Conservation (phyloP, 2,329 filamentous ascomycete genomes). For the Ceratocystis colombiana region DNA sequence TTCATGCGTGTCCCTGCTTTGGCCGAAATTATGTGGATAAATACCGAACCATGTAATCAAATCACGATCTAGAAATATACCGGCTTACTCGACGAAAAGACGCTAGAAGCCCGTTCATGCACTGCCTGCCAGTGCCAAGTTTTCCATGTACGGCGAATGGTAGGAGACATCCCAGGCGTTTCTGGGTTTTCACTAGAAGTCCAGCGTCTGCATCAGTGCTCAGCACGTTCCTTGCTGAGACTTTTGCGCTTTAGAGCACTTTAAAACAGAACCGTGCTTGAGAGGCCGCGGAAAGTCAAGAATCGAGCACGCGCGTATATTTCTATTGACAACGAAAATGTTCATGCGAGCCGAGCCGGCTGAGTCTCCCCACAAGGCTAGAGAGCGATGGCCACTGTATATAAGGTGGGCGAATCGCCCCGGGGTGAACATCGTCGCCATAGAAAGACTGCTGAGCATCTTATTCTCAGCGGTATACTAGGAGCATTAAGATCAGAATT, state of each 20-base stretch:
- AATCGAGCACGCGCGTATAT: not conserved
- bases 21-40: too few relatives aligned
- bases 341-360: not conserved
- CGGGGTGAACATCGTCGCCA: not conserved
- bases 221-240: not conserved
- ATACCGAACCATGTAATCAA: too few relatives aligned
- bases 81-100: too few relatives aligned
- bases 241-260: not conserved
- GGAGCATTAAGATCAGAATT: not conserved
- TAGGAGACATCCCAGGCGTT: too few relatives aligned
- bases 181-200: not conserved
- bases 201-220: not conserved
- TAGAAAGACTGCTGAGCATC: not conserved
- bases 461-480: not conserved
- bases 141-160: too few relatives aligned
- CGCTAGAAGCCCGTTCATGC: too few relatives aligned
- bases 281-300: not conserved
- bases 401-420: not conserved
- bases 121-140: too few relatives aligned
- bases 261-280: not conserved
- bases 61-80: too few relatives aligned
- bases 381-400: not conserved
- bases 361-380: not conserved
- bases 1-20: too few relatives aligned
- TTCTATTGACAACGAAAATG: not conserved